Evolutionary conservation across 805 yeast species (phyloP).

Genomic region (Ogataea angusta): DNA sequence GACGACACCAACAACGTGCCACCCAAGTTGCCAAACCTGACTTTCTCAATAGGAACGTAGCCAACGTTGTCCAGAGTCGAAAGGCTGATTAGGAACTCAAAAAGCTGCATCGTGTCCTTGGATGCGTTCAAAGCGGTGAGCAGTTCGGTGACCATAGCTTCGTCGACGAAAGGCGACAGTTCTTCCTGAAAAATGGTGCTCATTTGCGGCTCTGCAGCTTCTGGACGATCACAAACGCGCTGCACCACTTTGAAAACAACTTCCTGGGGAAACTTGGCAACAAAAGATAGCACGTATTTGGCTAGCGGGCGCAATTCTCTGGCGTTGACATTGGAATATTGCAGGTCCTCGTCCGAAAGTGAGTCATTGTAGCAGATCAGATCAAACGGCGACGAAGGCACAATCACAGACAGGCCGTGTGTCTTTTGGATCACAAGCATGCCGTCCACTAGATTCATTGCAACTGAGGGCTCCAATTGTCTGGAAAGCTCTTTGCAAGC

Average conservation of each 20-base stretch:
- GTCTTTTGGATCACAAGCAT: slow-evolving; percentile 36
- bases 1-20: slow-evolving; percentile 19
- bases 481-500: slow-evolving; percentile 70
- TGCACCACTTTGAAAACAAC: slow-evolving; percentile 33
- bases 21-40: slow-evolving; percentile 27
- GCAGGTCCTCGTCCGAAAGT: slow-evolving; percentile 3
- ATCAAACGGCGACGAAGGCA: slow-evolving; percentile 35
- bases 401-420: slow-evolving; percentile 33
- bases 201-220: slow-evolving; percentile 34
- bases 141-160: slow-evolving; percentile 36
- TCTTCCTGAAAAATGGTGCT: slow-evolving; percentile 38
- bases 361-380: slow-evolving; percentile 28
- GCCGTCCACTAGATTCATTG: slow-evolving; percentile 39
- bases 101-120: slow-evolving; percentile 33
- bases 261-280: slow-evolving; percentile 36
- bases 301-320: slow-evolving; percentile 22
- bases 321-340: slow-evolving; percentile 8
- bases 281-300: slow-evolving; percentile 35
- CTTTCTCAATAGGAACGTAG: slow-evolving; percentile 19
- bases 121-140: slow-evolving; percentile 39
- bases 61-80: slow-evolving; percentile 23
- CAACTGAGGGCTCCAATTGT: slow-evolving; percentile 56
- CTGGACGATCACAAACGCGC: slow-evolving; percentile 36
- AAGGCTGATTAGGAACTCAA: slow-evolving; percentile 36
- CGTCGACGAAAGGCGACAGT: slow-evolving; percentile 41